Evolutionary conservation across 108 stramenopile species (phyloP), one percentile per base, ranked within the genome.

Genomic region (Skeletonema menzelii): DNA sequence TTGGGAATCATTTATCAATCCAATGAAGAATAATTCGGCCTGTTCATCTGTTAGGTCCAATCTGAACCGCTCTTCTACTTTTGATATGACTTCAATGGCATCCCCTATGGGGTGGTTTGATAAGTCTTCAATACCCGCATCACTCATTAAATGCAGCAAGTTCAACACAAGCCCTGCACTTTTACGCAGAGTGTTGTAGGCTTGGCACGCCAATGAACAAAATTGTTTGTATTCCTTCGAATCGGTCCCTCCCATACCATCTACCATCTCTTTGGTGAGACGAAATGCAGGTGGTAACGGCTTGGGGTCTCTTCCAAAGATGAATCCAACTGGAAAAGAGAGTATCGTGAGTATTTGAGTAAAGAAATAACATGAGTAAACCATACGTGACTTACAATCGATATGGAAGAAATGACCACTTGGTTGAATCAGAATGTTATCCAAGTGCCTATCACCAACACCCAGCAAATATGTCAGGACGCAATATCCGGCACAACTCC

Each of bases 121-220:
- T 12, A 99, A 75, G 70, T 97, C 95, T 58, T 97, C 89, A 58
- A 99, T 97, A n/a, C 94, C 96, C 5, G 98, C 97, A 79, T 99
- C 98, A 60, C 93, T 95, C 98, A 98, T 98, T 12, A 99, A 82
- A 65, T 92, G 85, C 17, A 99, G 87, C 55, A 99, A 70, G 71
- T 98, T 98, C 59, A 99, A 79, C 32, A 98, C 88, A 15, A 99
- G 87, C n/a, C 96, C 96, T 20, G 98, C 97, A 56, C 86, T 88
- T 73, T 97, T 97, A 22, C 99, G 88, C 4, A 99, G 80, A 27
- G 93, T 89, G 61, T 95, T 97, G 77, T 96, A 99, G 4, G 96
- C 97, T 81, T 98, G 96, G 66, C 98, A 97, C 38, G 96, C 92
- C 22, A 97, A 73, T 24, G 93, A 93, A 72, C 96, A 93, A 77